phyloP scores from a whole-genome alignment of 2,329 filamentous ascomycete species.

The Ciborinia camelliae region DNA sequence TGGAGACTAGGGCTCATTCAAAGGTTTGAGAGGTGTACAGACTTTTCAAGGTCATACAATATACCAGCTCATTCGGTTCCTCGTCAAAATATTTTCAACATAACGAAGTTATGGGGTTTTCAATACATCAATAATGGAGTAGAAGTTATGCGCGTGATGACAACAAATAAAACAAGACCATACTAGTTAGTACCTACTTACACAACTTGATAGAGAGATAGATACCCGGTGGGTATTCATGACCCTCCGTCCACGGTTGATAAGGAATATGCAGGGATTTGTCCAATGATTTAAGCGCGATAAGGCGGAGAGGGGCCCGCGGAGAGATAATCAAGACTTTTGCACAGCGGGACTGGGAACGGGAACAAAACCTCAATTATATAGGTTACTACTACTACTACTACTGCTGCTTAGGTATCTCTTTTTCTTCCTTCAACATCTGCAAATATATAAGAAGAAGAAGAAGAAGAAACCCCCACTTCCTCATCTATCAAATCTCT shows the following conservation, averaged over 20 bases:
- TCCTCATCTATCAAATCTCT: background rate
- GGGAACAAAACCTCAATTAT: too few relatives aligned
- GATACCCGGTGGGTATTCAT: too few relatives aligned
- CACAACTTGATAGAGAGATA: background rate
- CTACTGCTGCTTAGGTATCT: too few relatives aligned
- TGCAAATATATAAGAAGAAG: too few relatives aligned
- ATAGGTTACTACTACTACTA: too few relatives aligned
- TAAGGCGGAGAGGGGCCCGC: constrained; percentile 1
- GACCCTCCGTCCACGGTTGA: too few relatives aligned
- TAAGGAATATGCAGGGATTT: constrained; percentile 14
- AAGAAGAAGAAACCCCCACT: background rate
- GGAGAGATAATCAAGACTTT: too few relatives aligned
- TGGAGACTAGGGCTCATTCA: background rate
- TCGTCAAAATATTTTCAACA: constrained; percentile 4
- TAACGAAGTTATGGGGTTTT: too few relatives aligned
- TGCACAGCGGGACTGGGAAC: background rate
- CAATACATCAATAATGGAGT: background rate
- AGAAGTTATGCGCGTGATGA: constrained; percentile 3
- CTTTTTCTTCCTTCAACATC: background rate
- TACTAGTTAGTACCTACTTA: background rate
- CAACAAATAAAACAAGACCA: background rate
- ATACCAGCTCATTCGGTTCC: background rate
- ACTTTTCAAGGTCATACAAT: background rate
- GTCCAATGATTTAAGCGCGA: background rate
- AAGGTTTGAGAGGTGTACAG: background rate